Base-by-base conservation (phyloP, 1,284 basidiomycete species). In the Takashimella tepidaria region DNA sequence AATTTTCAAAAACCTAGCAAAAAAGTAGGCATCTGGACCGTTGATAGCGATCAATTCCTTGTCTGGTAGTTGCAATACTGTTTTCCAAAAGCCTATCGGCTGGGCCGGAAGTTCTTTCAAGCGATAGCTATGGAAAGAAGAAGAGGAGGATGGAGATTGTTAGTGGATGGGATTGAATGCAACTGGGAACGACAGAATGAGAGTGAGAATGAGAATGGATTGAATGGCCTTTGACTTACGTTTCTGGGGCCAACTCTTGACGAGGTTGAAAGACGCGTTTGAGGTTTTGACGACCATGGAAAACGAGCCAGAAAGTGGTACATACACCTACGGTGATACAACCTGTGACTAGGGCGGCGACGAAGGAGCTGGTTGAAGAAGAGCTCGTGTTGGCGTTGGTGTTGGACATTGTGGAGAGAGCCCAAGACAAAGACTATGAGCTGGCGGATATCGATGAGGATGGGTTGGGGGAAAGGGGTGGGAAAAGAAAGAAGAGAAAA, bases 11-110 rank as follows among this genome's bases (percentile, higher is more conserved):
- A 79, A 98, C 52, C 90, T 86, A 46, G 96, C 83, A 66, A 90
- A 97, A 70, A 96, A 86, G 78, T 95, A 98, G 26, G 92, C 89
- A 69, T 98, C 95, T 55, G 90, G 81, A 31, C 95, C 93, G 61
- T 96, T 95, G 56, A 84, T 55, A 80, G 80, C 72, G 58, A 61
- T 68, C 48, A 75, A 58, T 16, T 71, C 59, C 5, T 54, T 54
- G 50, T 75, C 73, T 16, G 66, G 66, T 4, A 63, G 54, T 2
- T n/a, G 45, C 31, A 74, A 63, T 6, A 76, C 61, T 27, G 59
- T 56, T 49, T 59, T 65, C 72, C 70, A 74, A 50, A 62, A 75
- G 13, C 58, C 25, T 22, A 69, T 16, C 20, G 67, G 47, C 3
- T 60, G 59, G 12, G 31, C 45, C 0, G 72, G 69, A 1, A 75